Evolutionary conservation across 306 rosid genomes (phyloP).

Genomic region (Arachis hypogaea): DNA sequence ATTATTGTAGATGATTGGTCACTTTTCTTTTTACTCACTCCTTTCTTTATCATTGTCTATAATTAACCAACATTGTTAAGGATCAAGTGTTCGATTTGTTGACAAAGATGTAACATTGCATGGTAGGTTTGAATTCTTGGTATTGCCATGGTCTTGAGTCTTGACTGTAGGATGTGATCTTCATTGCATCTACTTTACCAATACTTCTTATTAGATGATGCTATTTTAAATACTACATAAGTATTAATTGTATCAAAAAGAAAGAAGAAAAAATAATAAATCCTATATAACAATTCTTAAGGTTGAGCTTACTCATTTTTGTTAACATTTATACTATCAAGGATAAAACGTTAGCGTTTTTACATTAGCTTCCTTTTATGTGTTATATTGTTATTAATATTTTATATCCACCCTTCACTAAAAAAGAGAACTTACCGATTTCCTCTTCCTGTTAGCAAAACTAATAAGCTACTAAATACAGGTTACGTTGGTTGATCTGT

Average conservation of each 20-base stretch:
- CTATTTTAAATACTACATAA: neutral
- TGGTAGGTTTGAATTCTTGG: neutral
- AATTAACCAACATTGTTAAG: neutral
- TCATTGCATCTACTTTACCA: conserved; percentile 5
- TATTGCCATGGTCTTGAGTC: neutral
- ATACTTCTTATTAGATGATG: neutral
- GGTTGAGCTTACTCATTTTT: conserved; percentile 22
- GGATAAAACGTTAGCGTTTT: neutral
- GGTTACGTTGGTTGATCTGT: neutral
- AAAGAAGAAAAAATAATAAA: no score
- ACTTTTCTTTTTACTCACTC: neutral
- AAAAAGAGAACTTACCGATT: neutral
- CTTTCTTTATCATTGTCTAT: conserved; percentile 7
- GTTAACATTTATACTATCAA: neutral
- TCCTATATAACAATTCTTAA: neutral
- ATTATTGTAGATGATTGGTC: neutral
- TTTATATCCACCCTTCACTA: neutral
- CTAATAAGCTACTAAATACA: conserved; percentile 8
- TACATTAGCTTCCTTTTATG: neutral
- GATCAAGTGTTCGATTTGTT: neutral
- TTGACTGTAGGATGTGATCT: neutral
- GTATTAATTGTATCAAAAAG: no score
- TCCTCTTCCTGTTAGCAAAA: neutral
- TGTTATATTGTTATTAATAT: neutral
- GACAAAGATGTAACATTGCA: neutral